These are phyloP conservation scores for Pleurotus ostreatus DNA, from an alignment of 768 basidiomycete species.

Conservation along the genomic window DNA sequence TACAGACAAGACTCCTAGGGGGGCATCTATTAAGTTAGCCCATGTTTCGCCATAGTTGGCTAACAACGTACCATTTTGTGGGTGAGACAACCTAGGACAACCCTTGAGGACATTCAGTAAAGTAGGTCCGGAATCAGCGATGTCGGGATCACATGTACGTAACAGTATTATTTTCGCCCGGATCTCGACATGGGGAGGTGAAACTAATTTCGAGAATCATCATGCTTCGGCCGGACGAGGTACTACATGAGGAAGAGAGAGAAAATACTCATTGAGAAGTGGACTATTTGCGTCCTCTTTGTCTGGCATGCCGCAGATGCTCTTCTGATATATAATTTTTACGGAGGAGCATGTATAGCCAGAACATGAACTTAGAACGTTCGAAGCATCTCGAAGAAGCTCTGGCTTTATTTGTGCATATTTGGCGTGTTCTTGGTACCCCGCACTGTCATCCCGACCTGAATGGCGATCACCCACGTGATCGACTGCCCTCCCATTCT, in stretches of 20 bases:
- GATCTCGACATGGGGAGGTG: constrained; percentile 3
- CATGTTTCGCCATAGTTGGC: constrained; percentile 6
- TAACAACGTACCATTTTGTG: not conserved
- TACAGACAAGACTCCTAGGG: not conserved
- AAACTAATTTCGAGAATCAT: not conserved
- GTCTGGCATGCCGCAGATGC: not conserved
- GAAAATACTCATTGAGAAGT: too few species aligned
- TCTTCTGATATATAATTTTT: not conserved
- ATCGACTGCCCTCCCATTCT: not conserved
- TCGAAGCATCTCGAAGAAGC: not conserved
- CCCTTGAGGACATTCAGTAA: constrained; percentile 5
- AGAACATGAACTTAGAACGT: constrained; percentile 1
- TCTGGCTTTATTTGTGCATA: not conserved
- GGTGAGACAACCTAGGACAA: not conserved
- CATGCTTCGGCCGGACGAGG: not conserved
- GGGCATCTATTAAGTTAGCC: not conserved
- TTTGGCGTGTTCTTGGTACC: constrained; percentile 5
- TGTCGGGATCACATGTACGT: constrained; percentile 9
- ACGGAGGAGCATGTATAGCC: not conserved
- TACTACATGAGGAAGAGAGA: too few species aligned
- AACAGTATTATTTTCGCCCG: constrained; percentile 3
- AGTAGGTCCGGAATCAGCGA: constrained; percentile 2
- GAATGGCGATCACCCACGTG: constrained; percentile 7
- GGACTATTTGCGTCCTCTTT: too few species aligned
- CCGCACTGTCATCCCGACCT: not conserved